phyloP scores from a whole-genome alignment of 2,329 filamentous ascomycete genomes.

The Exophiala aquamarina region DNA sequence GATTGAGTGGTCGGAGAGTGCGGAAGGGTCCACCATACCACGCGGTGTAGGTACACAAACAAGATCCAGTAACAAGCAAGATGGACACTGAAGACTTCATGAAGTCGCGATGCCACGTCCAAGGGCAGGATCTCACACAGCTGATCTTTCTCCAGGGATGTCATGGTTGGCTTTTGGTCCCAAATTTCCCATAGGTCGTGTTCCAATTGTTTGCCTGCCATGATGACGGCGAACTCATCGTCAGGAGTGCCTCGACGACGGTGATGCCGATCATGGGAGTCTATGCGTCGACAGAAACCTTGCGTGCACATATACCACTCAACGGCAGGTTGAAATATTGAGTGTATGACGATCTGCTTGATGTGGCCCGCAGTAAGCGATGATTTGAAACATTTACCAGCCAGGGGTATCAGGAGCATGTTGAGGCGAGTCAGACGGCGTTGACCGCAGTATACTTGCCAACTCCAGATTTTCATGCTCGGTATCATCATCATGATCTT shows the following conservation, averaged over 20 bases:
- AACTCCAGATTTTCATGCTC: too few species aligned
- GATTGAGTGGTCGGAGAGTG: neutral
- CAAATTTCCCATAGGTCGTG: constrained; percentile 1
- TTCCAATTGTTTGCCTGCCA: constrained; percentile 8
- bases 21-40: constrained; percentile 9
- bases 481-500: constrained; percentile 4
- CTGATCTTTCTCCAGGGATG: constrained; percentile 2
- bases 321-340: constrained; percentile 6
- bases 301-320: constrained; percentile 9
- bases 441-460: too few species aligned
- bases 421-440: too few species aligned
- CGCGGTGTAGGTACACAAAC: constrained; percentile 10
- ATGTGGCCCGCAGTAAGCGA: neutral
- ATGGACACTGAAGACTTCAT: constrained; percentile 4
- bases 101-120: constrained; percentile 1
- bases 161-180: constrained; percentile 1
- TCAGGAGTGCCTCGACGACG: constrained; percentile 2
- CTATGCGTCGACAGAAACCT: constrained; percentile 9
- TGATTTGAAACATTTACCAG: too few species aligned
- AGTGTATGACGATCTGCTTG: constrained; percentile 9
- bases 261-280: constrained; percentile 5
- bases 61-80: constrained; percentile 10
- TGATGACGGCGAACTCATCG: constrained; percentile 10
- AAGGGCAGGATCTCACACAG: neutral
- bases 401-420: too few species aligned